Evolutionary conservation across 257 asterid species (phyloP), one percentile per base, ranked within the genome.

Genomic region (Eucommia ulmoides): DNA sequence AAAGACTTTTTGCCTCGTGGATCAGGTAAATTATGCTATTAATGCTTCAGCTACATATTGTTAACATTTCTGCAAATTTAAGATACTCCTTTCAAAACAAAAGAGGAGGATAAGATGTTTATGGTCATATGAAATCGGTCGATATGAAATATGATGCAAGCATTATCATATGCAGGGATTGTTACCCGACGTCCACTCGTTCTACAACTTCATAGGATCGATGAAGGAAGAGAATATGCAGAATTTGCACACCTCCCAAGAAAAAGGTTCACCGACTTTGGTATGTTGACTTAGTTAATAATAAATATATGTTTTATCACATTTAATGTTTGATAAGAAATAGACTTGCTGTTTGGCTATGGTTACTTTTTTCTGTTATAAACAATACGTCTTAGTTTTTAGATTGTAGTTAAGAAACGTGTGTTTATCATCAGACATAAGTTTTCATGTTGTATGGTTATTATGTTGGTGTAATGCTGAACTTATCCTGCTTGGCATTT

Each of bases 1-100:
- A 82, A 77, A 69, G 89, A 82, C 51, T 82, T 82, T 54, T 61
- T 82, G 70, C 93, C 89, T 59, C 89, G 93, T 64, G 93, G 93
- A 64, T 82, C 93, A 21, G 93, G 89, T 79, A 67, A 64, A 7
- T 49, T 47, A 16, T 35, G 54, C 20, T 16, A 29, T 29, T 29
- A 29, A 29, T 29, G 38, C 38, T 19, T 51, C 24, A 48, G 58
- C 56, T n/a, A 49, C 22, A 16, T 29, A 42, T 8, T 49, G 22
- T 17, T 46, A 23, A 21, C 15, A 19, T 62, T 49, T 61, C 22
- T 26, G 23, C 26, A 22, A 41, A 29, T 51, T 24, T 18, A 35
- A 10, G 44, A 3, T 3, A 35, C 44, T 35, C 15, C 11, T 2
- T 9, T 15, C n/a, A 2, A 10, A 35, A 2, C 11, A 10, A 10